A percentile compares a stretch with the other conserved stretches of the same genome.
Conservation (phyloP, 345 rosid genomes). For the Anastatica hierochuntica region DNA sequence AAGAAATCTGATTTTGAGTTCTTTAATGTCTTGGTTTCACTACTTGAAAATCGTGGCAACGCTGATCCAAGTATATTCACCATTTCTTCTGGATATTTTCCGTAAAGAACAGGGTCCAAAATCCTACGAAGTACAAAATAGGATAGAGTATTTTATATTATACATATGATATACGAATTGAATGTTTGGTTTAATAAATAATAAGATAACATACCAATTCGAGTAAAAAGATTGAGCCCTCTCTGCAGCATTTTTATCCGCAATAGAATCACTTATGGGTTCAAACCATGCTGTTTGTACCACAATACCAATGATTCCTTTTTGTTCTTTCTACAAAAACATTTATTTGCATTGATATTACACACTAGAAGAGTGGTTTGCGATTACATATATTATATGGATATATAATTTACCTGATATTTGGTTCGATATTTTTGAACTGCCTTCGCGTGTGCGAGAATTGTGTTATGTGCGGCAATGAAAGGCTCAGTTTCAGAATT, state of each 20-base stretch:
- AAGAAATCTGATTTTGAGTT: slow-evolving; percentile 43
- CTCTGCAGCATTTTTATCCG: slow-evolving; percentile 47
- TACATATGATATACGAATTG: not conserved
- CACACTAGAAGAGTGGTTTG: too few relatives aligned
- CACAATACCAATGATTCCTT: slow-evolving; percentile 55
- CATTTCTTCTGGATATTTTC: slow-evolving; percentile 58
- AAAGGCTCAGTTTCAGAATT: slow-evolving; percentile 47
- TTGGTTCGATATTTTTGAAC: slow-evolving; percentile 39
- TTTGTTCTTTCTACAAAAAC: slow-evolving; percentile 37
- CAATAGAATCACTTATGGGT: slow-evolving; percentile 43
- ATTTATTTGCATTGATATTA: too few relatives aligned
- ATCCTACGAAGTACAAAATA: slow-evolving; percentile 31
- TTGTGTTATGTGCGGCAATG: slow-evolving; percentile 43
- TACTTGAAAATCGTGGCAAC: slow-evolving; percentile 42
- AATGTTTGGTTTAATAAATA: too few relatives aligned
- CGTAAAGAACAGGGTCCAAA: slow-evolving; percentile 47
- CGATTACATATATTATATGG: too few relatives aligned
- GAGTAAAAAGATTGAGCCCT: slow-evolving; percentile 57
- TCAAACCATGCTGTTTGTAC: slow-evolving; percentile 54
- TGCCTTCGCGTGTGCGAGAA: slow-evolving; percentile 54
- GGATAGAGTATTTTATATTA: not conserved
- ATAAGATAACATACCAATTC: slow-evolving; percentile 39
- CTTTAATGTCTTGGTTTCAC: slow-evolving; percentile 31
- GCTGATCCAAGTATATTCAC: slow-evolving; percentile 36
- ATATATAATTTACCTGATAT: slow-evolving; percentile 42